phyloP scores from a whole-genome alignment of 2,329 filamentous ascomycete genomes.

The Colletotrichum siamense region DNA sequence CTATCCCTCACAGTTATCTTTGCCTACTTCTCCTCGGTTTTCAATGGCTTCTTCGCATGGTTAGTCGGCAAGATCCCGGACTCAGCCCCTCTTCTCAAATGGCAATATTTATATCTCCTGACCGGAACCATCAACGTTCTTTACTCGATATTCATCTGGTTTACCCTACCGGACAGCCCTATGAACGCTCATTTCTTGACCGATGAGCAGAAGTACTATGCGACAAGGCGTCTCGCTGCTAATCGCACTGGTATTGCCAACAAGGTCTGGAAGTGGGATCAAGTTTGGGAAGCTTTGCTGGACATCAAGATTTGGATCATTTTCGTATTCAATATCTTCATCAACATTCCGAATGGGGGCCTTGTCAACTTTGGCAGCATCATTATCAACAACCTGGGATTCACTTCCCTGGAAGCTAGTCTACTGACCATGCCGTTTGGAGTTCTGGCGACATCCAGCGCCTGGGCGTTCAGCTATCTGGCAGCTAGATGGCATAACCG shows the following conservation, averaged over 20 bases:
- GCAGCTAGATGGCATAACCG: not conserved
- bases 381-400: constrained; percentile 44
- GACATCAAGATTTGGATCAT: constrained; percentile 68
- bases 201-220: not conserved
- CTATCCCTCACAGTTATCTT: not conserved
- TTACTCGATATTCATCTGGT: not conserved
- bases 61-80: constrained; percentile 37
- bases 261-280: constrained; percentile 39
- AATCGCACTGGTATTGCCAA: not conserved
- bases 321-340: constrained; percentile 51
- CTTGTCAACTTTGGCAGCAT: constrained; percentile 54
- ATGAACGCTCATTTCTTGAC: not conserved
- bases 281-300: constrained; percentile 55
- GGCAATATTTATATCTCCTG: constrained; percentile 23
- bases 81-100: constrained; percentile 24
- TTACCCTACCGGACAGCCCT: not conserved
- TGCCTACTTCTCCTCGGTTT: constrained; percentile 10
- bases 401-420: constrained; percentile 38
- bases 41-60: constrained; percentile 36
- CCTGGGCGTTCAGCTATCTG: constrained; percentile 37
- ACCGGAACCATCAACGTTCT: not conserved
- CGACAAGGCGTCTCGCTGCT: not conserved
- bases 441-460: constrained; percentile 35
- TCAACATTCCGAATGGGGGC: constrained; percentile 67
- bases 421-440: constrained; percentile 34